Conservation (phyloP, 2,329 filamentous ascomycete species). For the Ciborinia camelliae region DNA sequence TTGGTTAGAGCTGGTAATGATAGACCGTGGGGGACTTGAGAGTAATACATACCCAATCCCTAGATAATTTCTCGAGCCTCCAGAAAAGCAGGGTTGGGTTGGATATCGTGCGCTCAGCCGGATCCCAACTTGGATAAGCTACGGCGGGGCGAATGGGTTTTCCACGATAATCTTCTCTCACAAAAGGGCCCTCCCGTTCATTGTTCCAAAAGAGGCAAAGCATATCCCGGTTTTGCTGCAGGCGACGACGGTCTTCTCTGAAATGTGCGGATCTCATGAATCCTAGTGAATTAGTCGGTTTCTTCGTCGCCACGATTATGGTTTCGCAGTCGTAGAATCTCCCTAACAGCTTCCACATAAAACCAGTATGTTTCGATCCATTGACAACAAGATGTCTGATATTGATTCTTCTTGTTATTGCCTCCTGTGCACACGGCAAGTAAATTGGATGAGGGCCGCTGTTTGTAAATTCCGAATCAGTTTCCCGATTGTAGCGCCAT, state of each 20-base stretch:
- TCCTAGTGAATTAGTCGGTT: no score
- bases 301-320: background rate
- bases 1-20: background rate
- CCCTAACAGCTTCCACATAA: background rate
- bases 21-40: background rate
- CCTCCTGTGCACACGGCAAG: background rate
- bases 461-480: background rate
- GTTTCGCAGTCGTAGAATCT: constrained; percentile 10
- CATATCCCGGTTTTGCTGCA: background rate
- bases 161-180: background rate
- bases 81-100: background rate
- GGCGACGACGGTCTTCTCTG: background rate
- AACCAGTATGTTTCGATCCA: background rate
- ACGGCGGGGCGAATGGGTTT: background rate
- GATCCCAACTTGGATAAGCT: background rate
- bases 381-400: background rate
- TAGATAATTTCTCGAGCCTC: no score
- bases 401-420: constrained; percentile 3
- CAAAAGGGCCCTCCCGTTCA: background rate
- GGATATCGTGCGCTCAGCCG: background rate
- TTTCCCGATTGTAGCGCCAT: constrained; percentile 6
- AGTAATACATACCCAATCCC: background rate
- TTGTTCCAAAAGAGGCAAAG: background rate
- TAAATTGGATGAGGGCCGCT: accelerated
- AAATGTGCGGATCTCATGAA: no score